These are phyloP conservation scores for Candida fluviatilis DNA, from an alignment of 805 yeast genomes.

Conservation along the genomic window DNA sequence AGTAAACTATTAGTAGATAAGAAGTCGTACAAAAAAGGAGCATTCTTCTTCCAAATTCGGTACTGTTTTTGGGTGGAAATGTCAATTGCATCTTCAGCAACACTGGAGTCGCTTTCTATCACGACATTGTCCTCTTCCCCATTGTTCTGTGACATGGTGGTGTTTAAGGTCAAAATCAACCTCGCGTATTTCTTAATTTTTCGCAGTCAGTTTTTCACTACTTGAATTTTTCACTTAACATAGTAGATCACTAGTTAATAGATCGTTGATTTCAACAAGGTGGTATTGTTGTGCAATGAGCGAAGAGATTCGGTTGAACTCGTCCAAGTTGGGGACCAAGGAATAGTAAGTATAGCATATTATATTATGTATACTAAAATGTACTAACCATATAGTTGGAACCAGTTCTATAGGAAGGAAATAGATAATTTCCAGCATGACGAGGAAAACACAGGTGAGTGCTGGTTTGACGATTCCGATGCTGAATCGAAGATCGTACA, in stretches of 20 bases:
- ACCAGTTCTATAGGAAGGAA: constrained; percentile 75
- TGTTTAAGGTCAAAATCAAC: not conserved
- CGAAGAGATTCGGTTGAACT: constrained; percentile 48
- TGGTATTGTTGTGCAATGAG: constrained; percentile 6
- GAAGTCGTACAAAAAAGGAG: constrained; percentile 41
- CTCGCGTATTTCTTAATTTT: no score
- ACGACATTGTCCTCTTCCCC: constrained; percentile 1
- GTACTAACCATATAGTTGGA: constrained; percentile 58
- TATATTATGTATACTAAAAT: no score
- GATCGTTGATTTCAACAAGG: no score
- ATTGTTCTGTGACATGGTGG: constrained; percentile 1
- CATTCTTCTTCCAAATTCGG: constrained; percentile 40
- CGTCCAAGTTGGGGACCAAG: constrained; percentile 82
- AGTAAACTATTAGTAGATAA: constrained; percentile 35
- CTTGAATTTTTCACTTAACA: not conserved
- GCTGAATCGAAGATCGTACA: constrained; percentile 85
- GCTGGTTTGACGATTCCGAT: constrained; percentile 95
- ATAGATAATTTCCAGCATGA: constrained; percentile 66
- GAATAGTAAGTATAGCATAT: constrained; percentile 63
- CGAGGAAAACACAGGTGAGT: constrained; percentile 85
- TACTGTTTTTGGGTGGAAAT: constrained; percentile 29
- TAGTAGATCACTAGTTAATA: no score
- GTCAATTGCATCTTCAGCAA: constrained; percentile 19
- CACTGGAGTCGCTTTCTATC: not conserved
- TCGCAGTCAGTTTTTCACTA: no score